phyloP scores from a whole-genome alignment of 1,284 basidiomycete genomes.

The Malassezia globosa region DNA sequence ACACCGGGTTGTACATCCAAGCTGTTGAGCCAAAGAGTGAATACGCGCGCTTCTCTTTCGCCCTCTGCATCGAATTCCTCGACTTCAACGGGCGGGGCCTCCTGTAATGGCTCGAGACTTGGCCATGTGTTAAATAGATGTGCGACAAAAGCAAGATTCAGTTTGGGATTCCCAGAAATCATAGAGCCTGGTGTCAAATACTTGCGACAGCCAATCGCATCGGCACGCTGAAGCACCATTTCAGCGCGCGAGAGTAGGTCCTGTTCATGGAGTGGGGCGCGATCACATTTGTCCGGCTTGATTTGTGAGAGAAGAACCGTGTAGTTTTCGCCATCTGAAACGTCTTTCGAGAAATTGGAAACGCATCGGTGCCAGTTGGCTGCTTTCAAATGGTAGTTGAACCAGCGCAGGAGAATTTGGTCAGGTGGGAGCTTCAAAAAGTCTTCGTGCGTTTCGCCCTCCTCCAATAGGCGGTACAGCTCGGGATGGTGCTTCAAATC shows the following conservation, averaged over 20 bases:
- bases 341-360: conserved; percentile 93
- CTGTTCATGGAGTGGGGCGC: conserved; percentile 72
- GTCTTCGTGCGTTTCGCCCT: conserved; percentile 92
- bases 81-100: conserved; percentile 60
- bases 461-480: conserved; percentile 85
- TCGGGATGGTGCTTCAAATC: conserved; percentile 98
- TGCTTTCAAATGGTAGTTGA: conserved; percentile 94
- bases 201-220: conserved; percentile 83
- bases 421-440: conserved; percentile 85
- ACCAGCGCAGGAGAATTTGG: conserved; percentile 91
- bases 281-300: conserved; percentile 75
- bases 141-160: conserved; percentile 96
- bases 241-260: conserved; percentile 77
- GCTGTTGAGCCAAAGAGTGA: conserved; percentile 95
- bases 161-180: conserved; percentile 86
- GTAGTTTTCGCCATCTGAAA: conserved; percentile 92
- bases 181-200: conserved; percentile 86
- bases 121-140: conserved; percentile 98
- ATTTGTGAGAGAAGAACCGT: conserved; percentile 88
- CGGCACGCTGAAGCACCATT: conserved; percentile 83
- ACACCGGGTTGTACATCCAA: conserved; percentile 90
- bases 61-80: conserved; percentile 99
- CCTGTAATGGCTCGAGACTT: conserved; percentile 62
- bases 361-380: conserved; percentile 67
- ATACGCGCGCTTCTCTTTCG: conserved; percentile 91